Base-by-base conservation (phyloP, 257 asterid species). In the Lycium ferocissimum region DNA sequence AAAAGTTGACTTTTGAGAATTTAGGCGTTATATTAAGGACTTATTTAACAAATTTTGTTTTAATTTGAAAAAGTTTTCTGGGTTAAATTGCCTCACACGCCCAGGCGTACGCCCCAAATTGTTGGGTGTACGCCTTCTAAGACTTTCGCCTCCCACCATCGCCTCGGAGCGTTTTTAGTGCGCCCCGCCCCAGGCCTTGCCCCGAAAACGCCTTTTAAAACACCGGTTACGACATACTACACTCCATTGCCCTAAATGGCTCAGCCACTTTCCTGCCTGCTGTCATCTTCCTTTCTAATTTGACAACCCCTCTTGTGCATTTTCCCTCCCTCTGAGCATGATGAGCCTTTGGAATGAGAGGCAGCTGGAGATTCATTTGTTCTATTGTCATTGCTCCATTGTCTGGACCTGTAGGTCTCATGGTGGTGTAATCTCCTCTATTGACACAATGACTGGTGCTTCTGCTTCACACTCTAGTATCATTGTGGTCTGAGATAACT, bases 261-360 rank as follows among this genome's bases (percentile, higher is more conserved):
- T 7, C 26, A 7, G 78, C 53, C 53, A 14, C 53, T 38, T 22
- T 53, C 53, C 53, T 69, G 78, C 78, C 17, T 69, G 26, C 33
- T 69, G 53, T 38, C 51, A 69, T 69, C 78, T 69, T 69, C 53
- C 53, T 69, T 38, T 7, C 53, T 69, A 15, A 69, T 69, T 69
- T 38, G 78, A 69, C 15, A 51, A 69, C 15, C 53, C 78, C 37
- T 67, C 49, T 69, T 38, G 78, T 8, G 47, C 47, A 76, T 51
- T 76, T 76, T 76, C n/a, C 82, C 82, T 22, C 82, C 82, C 45
- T 51, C 22, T 49, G 78, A 76, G 47, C 61, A 26, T 76, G 63
- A 76, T 12, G 47, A 51, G 26, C 22, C 82, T 76, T 22, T 10
- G 58, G 59, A 76, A 76, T 4, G 2, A 22, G 58, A 49, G 63